These are phyloP conservation scores for Vachellia pachyceras DNA, from an alignment of 306 rosid genomes.

Conservation along the genomic window DNA sequence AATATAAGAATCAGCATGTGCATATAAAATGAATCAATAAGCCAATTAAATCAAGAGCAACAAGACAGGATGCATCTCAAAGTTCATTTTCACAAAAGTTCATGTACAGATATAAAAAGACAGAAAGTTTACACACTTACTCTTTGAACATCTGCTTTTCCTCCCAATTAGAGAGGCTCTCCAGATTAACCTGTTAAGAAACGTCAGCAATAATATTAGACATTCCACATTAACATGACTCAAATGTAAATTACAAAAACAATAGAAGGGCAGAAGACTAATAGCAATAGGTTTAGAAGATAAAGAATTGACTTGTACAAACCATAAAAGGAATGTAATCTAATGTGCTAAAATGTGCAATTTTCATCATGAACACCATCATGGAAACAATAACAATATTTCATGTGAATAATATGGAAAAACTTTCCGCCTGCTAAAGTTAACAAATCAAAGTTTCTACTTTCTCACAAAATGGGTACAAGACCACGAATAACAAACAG, in stretches of 20 bases:
- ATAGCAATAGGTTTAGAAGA: neutral
- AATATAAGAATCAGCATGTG: conserved; percentile 14
- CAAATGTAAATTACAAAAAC: neutral
- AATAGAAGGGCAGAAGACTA: neutral
- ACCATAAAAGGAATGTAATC: conserved; percentile 13
- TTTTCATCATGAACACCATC: neutral
- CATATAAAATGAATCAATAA: neutral
- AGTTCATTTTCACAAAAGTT: conserved; percentile 1
- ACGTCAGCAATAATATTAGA: conserved; percentile 28
- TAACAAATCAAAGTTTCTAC: neutral
- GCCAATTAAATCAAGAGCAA: conserved; percentile 13
- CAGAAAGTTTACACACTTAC: conserved; percentile 52
- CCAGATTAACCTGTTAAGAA: conserved; percentile 78
- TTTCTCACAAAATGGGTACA: conserved; percentile 17
- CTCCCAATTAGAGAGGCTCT: conserved; percentile 92
- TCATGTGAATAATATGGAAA: neutral
- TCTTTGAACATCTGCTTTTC: conserved; percentile 95
- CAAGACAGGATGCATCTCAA: conserved; percentile 1
- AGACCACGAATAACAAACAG: neutral
- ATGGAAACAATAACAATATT: conserved; percentile 2
- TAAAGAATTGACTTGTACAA: conserved; percentile 3
- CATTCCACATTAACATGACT: conserved; percentile 20
- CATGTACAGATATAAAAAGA: conserved; percentile 19
- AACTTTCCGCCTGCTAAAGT: neutral
- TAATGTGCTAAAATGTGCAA: neutral